phyloP scores from a whole-genome alignment of 176 grass and related monocot genomes.

The Lolium multiflorum region DNA sequence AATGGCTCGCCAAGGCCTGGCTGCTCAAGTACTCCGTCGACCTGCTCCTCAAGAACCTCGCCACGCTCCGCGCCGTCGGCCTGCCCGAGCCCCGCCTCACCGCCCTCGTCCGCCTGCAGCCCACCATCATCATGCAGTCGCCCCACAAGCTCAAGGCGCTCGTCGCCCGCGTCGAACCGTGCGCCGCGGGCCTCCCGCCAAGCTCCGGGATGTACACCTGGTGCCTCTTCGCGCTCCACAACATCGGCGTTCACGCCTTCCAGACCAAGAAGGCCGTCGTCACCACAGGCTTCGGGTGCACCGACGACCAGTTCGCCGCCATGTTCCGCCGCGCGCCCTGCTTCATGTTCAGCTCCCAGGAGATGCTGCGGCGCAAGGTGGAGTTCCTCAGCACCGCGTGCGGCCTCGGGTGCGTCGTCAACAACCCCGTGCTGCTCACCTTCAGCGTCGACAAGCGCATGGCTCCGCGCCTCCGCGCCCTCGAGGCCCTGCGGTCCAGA shows the following conservation, averaged over 20 bases:
- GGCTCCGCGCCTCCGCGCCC: conserved; percentile 42
- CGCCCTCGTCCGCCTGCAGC: background rate
- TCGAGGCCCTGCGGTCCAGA: conserved; percentile 43
- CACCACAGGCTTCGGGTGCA: conserved; percentile 33
- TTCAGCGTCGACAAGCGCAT: conserved; percentile 63
- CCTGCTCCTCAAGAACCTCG: conserved; percentile 33
- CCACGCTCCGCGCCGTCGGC: conserved; percentile 12
- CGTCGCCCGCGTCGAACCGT: conserved; percentile 31
- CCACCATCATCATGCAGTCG: conserved; percentile 31
- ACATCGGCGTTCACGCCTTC: conserved; percentile 32
- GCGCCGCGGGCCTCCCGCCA: conserved; percentile 1
- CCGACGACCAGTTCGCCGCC: conserved; percentile 46
- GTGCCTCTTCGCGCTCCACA: conserved; percentile 34
- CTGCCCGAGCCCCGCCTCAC: background rate
- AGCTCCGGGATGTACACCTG: conserved; percentile 42
- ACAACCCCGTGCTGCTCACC: conserved; percentile 38
- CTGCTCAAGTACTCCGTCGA: conserved; percentile 44
- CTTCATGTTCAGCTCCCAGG: conserved; percentile 38
- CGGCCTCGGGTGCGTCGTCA: conserved; percentile 11
- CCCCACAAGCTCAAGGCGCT: conserved; percentile 29
- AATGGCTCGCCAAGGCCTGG: conserved; percentile 46
- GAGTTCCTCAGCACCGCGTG: conserved; percentile 54
- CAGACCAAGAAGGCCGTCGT: conserved; percentile 39
- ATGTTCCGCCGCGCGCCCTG: conserved; percentile 53
- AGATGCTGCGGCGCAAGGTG: conserved; percentile 48